Evolutionary conservation across 2,329 filamentous ascomycete species (phyloP).

Genomic region (Passalora sequoiae): DNA sequence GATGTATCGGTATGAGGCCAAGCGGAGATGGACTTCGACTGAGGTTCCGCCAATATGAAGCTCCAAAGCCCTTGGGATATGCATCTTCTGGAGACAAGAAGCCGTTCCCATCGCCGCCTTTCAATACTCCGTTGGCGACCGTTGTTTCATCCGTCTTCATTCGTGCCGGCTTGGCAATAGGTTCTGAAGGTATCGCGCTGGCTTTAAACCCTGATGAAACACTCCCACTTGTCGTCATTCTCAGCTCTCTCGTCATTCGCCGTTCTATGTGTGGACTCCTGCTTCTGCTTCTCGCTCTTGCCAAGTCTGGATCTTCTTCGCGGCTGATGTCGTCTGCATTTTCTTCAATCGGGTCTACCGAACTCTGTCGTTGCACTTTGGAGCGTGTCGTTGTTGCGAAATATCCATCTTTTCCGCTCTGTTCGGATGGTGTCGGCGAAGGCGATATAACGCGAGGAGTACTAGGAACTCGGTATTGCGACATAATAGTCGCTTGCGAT

Average conservation of each 20-base stretch:
- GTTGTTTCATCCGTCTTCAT: conserved; percentile 34
- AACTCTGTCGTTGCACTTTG: conserved; percentile 58
- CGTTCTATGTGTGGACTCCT: conserved; percentile 56
- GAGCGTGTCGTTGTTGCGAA: conserved; percentile 74
- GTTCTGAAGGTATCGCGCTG: conserved; percentile 9
- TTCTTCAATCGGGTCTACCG: conserved; percentile 59
- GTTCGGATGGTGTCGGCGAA: conserved; percentile 67
- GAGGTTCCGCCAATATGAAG: conserved; percentile 79
- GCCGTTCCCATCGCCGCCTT: conserved; percentile 20
- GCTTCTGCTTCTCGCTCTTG: conserved; percentile 63
- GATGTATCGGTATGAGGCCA: conserved; percentile 90
- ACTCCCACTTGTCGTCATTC: conserved; percentile 24
- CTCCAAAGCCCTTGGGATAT: conserved; percentile 53
- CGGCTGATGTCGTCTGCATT: conserved; percentile 36
- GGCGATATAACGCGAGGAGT: conserved; percentile 87
- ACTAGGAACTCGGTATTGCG: conserved; percentile 58
- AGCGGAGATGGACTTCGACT: conserved; percentile 89
- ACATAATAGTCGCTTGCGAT: conserved; percentile 18
- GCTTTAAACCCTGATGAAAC: conserved; percentile 17
- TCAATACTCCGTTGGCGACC: conserved; percentile 19
- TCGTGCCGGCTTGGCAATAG: conserved; percentile 21
- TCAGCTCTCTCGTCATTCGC: conserved; percentile 9
- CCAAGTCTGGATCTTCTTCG: conserved; percentile 45
- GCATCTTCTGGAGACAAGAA: conserved; percentile 31
- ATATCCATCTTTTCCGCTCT: conserved; percentile 55